Base-by-base conservation (phyloP, 768 basidiomycete genomes). In the Tricholoma bakamatsutake region DNA sequence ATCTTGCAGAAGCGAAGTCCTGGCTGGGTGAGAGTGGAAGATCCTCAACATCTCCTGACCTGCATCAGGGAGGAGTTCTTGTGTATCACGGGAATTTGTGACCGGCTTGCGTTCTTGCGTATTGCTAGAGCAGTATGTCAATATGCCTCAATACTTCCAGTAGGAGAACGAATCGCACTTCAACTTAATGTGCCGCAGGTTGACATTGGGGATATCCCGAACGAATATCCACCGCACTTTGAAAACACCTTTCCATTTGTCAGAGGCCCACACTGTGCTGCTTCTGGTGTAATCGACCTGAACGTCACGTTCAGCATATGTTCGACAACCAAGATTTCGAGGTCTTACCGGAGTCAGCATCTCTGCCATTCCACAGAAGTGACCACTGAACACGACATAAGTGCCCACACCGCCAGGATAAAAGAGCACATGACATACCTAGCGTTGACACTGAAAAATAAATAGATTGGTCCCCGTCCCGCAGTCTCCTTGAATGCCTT, bases 161-260 rank as follows among this genome's bases (percentile, higher is more conserved):
- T 39, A 35, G 42, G 8, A 17, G 27, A 6, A 57, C 33, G 56
- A 57, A 37, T 61, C 80, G 30, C 69, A 93, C 91, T 87, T 88
- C 49, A 95, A 72, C 59, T 90, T 86, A 66, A 97, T 95, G 69
- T 96, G 93, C 48, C 93, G 80, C 47, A 97, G 71, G 52, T 86
- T 90, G 60, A 90, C 82, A 64, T 95, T 95, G 24, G 93, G 93
- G 50, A 93, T 93, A 66, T 98, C 96, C 55, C 93, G 86, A 55
- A 99, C 94, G 67, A 93, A 98, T 59, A 98, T 86, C 97, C 97
- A 98, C 55, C 88, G 82, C 24, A 99, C 93, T 73, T 95, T 96
- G 78, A 99, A 97, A 52, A 98, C 93, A 21, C 97, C 97, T 71
- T 99, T 98, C 97, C 97, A 99, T 69, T 99, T 99, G 72, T 98